Evolutionary conservation across 805 yeast species (phyloP).

Genomic region (Wickerhamiella musiphila): DNA sequence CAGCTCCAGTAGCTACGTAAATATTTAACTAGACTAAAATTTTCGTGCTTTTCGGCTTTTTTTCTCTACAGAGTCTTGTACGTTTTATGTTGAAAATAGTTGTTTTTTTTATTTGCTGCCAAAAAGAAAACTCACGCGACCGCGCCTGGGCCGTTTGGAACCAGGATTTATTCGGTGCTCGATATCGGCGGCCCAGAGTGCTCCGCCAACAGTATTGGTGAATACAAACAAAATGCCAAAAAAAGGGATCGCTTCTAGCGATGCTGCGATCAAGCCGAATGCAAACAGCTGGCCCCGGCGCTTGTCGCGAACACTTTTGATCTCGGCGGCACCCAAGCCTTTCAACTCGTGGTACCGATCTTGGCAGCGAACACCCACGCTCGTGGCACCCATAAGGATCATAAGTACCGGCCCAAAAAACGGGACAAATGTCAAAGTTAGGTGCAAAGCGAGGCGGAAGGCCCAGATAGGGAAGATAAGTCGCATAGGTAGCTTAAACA

Average conservation of each 20-base stretch:
- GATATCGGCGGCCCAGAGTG: constrained; percentile 22
- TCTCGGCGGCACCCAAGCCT: constrained; percentile 30
- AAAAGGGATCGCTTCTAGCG: constrained; percentile 22
- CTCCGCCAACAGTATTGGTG: constrained; percentile 23
- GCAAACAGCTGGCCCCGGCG: constrained; percentile 20
- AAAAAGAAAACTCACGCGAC: background rate
- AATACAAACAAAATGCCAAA: constrained; percentile 22
- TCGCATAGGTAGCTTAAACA: constrained; percentile 24
- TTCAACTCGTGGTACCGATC: constrained; percentile 40
- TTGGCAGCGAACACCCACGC: constrained; percentile 36
- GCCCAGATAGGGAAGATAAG: constrained; percentile 28
- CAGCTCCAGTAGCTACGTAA: too few relatives aligned
- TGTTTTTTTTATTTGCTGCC: background rate
- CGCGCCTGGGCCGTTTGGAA: background rate
- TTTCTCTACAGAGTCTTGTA: background rate
- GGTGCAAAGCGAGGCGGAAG: constrained; percentile 21
- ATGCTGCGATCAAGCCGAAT: constrained; percentile 23
- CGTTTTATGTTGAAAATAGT: background rate
- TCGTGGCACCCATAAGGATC: constrained; percentile 34
- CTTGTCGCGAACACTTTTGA: constrained; percentile 17
- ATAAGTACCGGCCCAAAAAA: constrained; percentile 40
- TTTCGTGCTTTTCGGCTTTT: background rate
- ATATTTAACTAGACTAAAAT: too few relatives aligned
- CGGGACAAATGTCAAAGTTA: constrained; percentile 34
- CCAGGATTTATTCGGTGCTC: constrained; percentile 11